A percentile compares a stretch with the other conserved stretches of the same genome.
phyloP scores from a whole-genome alignment of 2,329 filamentous ascomycete species.

The Cladorrhinum sp. region DNA sequence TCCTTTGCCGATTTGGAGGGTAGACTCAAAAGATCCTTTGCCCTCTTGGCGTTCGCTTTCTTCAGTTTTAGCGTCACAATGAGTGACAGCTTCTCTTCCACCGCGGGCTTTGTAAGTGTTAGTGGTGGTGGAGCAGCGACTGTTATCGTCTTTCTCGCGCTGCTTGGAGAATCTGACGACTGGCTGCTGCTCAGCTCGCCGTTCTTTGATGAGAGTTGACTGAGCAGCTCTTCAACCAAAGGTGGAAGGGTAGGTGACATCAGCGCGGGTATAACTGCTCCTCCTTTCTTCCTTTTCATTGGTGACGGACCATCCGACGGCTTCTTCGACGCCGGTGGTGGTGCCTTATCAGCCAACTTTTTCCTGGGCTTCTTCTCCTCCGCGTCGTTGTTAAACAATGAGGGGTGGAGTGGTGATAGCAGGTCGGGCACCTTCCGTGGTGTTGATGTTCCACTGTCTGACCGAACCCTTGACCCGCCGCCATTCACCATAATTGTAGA shows the following conservation, averaged over 20 bases:
- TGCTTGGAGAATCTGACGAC: constrained; percentile 32
- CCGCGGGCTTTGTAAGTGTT: constrained; percentile 27
- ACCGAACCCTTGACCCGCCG: constrained; percentile 22
- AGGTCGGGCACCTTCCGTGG: constrained; percentile 44
- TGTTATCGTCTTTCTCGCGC: constrained; percentile 36
- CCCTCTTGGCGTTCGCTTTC: constrained; percentile 43
- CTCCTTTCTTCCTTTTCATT: constrained; percentile 38
- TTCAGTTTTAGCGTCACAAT: constrained; percentile 50
- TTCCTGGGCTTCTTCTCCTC: constrained; percentile 35
- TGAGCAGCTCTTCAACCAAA: constrained; percentile 47
- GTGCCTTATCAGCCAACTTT: constrained; percentile 26
- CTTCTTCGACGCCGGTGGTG: too few species aligned
- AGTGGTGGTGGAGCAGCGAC: constrained; percentile 29
- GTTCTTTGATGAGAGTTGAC: constrained; percentile 31
- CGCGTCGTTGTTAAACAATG: constrained; percentile 37
- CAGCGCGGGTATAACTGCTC: constrained; percentile 44
- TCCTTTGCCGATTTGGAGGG: constrained; percentile 40
- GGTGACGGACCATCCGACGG: too few species aligned
- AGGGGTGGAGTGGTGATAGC: constrained; percentile 50
- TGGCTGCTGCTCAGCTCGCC: constrained; percentile 20
- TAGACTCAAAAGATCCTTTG: constrained; percentile 47
- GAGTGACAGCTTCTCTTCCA: constrained; percentile 28
- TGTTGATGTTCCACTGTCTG: constrained; percentile 25
- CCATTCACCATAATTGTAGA: constrained; percentile 30
- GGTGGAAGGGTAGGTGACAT: constrained; percentile 56